Evolutionary conservation across 2,329 filamentous ascomycete genomes (phyloP).

Genomic region (Cyanodermella asteris): DNA sequence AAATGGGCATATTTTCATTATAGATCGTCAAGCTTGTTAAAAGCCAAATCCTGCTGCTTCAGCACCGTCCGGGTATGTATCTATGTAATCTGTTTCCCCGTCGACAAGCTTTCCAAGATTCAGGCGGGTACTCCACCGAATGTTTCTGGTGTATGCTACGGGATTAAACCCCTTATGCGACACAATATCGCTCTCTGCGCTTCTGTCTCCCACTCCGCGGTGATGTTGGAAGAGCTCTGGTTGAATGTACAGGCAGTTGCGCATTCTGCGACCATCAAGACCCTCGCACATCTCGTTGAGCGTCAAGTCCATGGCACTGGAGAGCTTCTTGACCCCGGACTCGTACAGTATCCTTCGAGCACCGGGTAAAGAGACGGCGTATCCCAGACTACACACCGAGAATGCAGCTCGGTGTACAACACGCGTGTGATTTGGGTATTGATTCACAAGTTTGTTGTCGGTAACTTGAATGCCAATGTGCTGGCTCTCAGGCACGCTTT

Average conservation of each 20-base stretch:
- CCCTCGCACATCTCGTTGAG: slow-evolving; percentile 26
- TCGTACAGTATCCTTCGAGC: slow-evolving; percentile 17
- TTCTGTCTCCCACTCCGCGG: slow-evolving; percentile 15
- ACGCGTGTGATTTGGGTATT: slow-evolving; percentile 16
- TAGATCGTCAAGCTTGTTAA: no score
- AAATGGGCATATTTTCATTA: no score
- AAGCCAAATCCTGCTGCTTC: no score
- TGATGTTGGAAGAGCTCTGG: slow-evolving; percentile 28
- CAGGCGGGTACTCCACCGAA: slow-evolving; percentile 4
- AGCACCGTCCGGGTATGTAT: slow-evolving; percentile 1
- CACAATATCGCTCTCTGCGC: slow-evolving; percentile 13
- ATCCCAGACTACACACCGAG: slow-evolving; percentile 17
- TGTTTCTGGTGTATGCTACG: slow-evolving; percentile 4
- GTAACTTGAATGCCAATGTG: slow-evolving; percentile 9
- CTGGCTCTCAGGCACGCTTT: slow-evolving; percentile 5
- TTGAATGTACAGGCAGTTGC: slow-evolving; percentile 20
- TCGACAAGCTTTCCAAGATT: slow-evolving; percentile 4
- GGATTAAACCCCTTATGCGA: slow-evolving; percentile 6
- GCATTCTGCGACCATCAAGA: slow-evolving; percentile 13
- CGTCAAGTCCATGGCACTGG: slow-evolving; percentile 20
- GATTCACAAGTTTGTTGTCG: slow-evolving; percentile 5
- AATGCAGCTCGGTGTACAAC: slow-evolving; percentile 14
- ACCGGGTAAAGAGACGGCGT: slow-evolving; percentile 17
- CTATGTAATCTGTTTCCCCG: slow-evolving; percentile 1
- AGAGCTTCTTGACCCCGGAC: slow-evolving; percentile 11